Evolutionary conservation across 768 basidiomycete species (phyloP).

Genomic region (Collybia sordida): DNA sequence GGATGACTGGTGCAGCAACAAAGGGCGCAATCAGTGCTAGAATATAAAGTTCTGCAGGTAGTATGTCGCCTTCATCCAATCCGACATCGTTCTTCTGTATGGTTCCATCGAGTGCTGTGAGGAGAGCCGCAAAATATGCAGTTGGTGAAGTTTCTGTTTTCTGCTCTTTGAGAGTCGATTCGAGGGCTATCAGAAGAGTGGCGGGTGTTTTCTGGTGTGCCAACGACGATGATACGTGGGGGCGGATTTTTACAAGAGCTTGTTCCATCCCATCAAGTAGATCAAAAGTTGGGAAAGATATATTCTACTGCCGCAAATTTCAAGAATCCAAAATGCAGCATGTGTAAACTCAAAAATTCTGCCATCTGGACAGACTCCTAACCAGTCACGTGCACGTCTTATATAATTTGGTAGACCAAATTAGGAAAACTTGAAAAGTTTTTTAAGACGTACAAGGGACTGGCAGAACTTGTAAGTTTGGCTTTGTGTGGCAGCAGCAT

Average conservation of each 20-base stretch:
- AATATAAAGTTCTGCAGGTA: constrained; percentile 85
- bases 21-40: constrained; percentile 75
- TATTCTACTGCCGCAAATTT: neutral
- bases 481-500: too few relatives aligned
- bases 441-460: too few relatives aligned
- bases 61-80: constrained; percentile 66
- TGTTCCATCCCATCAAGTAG: constrained; percentile 47
- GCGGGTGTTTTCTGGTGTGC: constrained; percentile 90
- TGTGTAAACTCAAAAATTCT: neutral
- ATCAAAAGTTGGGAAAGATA: neutral
- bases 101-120: constrained; percentile 81
- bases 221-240: constrained; percentile 79
- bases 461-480: too few relatives aligned
- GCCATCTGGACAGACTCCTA: too few relatives aligned
- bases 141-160: constrained; percentile 69
- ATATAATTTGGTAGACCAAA: too few relatives aligned
- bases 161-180: constrained; percentile 75
- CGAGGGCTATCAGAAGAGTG: constrained; percentile 79
- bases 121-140: constrained; percentile 92
- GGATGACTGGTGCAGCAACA: constrained; percentile 78
- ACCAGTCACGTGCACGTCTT: too few relatives aligned
- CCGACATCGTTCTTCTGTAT: constrained; percentile 56
- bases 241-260: constrained; percentile 81
- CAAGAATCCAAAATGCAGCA: constrained; percentile 3
- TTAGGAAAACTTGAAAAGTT: too few relatives aligned